Base-by-base conservation (phyloP, 2,329 filamentous ascomycete genomes). In the Cercospora janseana region DNA sequence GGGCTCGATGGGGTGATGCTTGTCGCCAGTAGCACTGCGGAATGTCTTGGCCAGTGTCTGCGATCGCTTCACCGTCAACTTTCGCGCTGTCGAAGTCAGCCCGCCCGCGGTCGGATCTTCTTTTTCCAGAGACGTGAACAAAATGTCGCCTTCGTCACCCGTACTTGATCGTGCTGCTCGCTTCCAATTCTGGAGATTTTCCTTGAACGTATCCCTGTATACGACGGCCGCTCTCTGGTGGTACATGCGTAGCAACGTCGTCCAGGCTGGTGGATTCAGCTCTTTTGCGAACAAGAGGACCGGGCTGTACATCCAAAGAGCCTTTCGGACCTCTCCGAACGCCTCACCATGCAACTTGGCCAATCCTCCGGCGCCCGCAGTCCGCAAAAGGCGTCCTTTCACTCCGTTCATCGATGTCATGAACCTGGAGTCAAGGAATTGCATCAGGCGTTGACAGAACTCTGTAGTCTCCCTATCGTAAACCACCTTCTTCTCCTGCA, bases 51-150 rank as follows among this genome's bases (percentile, higher is more conserved):
- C 88, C 49, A 93, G 72, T 2, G 89, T 96, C 69, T 95, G 91
- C 57, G 88, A 93, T 65, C 91, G 82, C 75, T 95, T 95, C 46
- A 97, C 91, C 0, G 92, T 97, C 54, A 97, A 72, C 70, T 95
- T 95, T 55, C 90, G 81, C 7, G 91, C 91, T 6, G 88, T 85
- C 31, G 81, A 83, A 15, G 87, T 80, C 43, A 81, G 83, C 62
- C 94, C 87, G 37, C 58, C 51, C n/a, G 49, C 43, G 12, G 54
- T 46, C 3, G 60, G 57, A 45, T 88, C 84, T 64, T 96, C 90
- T 65, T 94, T 95, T 65, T 96, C 91, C 63, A 88, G 85, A 2
- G 86, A 81, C 0, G 90, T 93, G 69, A 97, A 97, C n/a, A 97
- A 78, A 1, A 95, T 74, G 12, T 67, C 65, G 1, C 58, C 61